phyloP scores from a whole-genome alignment of 495 filamentous ascomycete genomes.

The Annulohypoxylon moriforme region DNA sequence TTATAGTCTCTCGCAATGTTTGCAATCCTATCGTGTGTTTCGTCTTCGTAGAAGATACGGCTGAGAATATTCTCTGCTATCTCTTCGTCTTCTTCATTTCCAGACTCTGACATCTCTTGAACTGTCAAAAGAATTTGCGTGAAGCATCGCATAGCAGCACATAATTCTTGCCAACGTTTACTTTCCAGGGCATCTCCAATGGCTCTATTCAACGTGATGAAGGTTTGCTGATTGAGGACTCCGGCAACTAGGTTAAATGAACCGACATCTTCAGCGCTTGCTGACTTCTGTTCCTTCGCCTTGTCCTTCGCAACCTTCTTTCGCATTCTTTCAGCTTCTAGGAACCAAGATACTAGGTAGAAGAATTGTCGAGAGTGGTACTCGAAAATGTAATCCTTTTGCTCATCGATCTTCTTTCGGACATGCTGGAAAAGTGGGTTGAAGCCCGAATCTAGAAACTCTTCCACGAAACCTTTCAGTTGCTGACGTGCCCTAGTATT shows the following conservation, averaged over 20 bases:
- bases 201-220: slow-evolving; percentile 83
- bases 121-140: slow-evolving; percentile 89
- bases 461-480: slow-evolving; percentile 85
- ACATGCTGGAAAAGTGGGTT: slow-evolving; percentile 91
- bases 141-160: slow-evolving; percentile 91
- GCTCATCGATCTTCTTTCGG: slow-evolving; percentile 88
- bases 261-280: slow-evolving; percentile 68
- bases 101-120: slow-evolving; percentile 89
- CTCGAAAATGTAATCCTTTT: slow-evolving; percentile 82
- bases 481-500: slow-evolving; percentile 74
- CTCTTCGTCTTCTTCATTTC: slow-evolving; percentile 92
- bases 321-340: slow-evolving; percentile 85
- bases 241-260: slow-evolving; percentile 87
- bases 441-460: slow-evolving; percentile 95
- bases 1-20: slow-evolving; percentile 84
- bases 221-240: slow-evolving; percentile 91
- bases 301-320: slow-evolving; percentile 66
- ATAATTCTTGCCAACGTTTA: slow-evolving; percentile 87
- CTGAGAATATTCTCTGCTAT: slow-evolving; percentile 98
- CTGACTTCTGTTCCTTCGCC: slow-evolving; percentile 59
- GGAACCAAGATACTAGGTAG: slow-evolving; percentile 93
- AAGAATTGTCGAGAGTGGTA: slow-evolving; percentile 86
- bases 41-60: slow-evolving; percentile 97
- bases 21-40: slow-evolving; percentile 87
- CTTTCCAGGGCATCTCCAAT: slow-evolving; percentile 82